Evolutionary conservation across 306 rosid genomes (phyloP).

Genomic region (Castanea mollissima): DNA sequence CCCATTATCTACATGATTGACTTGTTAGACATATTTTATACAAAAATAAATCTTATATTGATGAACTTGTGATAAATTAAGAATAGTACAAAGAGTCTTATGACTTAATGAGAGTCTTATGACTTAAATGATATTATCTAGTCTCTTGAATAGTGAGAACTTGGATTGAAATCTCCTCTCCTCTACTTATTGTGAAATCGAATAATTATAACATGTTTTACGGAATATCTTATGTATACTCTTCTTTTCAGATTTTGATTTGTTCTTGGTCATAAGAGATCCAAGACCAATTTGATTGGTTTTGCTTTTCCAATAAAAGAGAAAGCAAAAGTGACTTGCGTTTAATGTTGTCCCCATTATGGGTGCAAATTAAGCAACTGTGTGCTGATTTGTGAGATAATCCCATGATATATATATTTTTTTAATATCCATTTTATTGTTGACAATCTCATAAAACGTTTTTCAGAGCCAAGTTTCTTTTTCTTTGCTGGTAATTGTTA

Average conservation of each 20-base stretch:
- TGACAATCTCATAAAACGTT: background rate
- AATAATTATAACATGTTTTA: no score
- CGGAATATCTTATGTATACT: no score
- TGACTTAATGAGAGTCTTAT: no score
- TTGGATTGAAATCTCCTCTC: no score
- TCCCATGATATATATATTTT: background rate
- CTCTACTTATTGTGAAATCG: no score
- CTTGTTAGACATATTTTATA: background rate
- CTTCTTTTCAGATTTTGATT: background rate
- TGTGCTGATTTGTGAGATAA: background rate
- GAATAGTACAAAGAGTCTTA: background rate
- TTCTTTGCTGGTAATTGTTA: background rate
- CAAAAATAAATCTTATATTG: background rate
- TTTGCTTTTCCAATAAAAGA: conserved; percentile 11
- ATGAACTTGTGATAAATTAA: background rate
- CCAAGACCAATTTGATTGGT: background rate
- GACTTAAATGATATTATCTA: no score
- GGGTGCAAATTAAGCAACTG: conserved; percentile 20
- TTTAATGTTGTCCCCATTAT: background rate
- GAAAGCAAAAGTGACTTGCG: background rate
- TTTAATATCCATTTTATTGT: background rate
- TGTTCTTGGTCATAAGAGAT: background rate
- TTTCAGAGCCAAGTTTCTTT: background rate
- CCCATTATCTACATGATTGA: no score
- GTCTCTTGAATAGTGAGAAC: no score